Evolutionary conservation across 23 red algal genomes (phyloP).

Genomic region (Gracilaria gracilis): DNA sequence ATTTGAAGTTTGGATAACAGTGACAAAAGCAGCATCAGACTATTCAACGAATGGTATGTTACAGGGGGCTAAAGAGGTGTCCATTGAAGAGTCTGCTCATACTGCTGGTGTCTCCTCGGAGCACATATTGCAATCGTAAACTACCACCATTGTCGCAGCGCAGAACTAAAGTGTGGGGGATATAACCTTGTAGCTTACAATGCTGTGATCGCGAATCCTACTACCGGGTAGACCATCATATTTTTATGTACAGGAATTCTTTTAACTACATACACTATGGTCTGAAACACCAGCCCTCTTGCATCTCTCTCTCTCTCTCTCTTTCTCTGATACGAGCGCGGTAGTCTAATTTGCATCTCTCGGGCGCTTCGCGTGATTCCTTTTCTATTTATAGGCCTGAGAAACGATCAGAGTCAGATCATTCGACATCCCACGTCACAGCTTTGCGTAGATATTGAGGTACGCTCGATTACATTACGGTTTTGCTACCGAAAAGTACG

Average conservation of each 20-base stretch:
- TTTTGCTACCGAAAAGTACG: neutral
- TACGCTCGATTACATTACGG: neutral
- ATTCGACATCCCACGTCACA: conserved; percentile 10
- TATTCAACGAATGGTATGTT: neutral
- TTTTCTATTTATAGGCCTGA: neutral
- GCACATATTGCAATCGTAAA: neutral
- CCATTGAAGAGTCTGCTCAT: neutral
- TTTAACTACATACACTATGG: too few species aligned
- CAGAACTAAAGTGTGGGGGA: neutral
- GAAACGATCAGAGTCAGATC: neutral
- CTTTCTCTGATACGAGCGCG: too few species aligned
- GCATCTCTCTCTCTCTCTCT: neutral
- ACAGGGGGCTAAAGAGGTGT: neutral
- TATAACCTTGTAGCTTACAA: conserved; percentile 11
- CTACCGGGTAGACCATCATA: neutral
- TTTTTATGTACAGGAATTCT: neutral
- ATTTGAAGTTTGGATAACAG: neutral
- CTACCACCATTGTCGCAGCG: neutral
- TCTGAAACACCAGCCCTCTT: too few species aligned
- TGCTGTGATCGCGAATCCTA: neutral
- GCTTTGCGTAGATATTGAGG: neutral
- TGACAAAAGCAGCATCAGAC: neutral
- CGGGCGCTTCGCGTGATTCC: neutral
- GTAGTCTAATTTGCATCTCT: too few species aligned
- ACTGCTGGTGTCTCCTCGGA: neutral